These are phyloP conservation scores for Lactarius sanguifluus DNA, from an alignment of 768 basidiomycete species.

Conservation along the genomic window DNA sequence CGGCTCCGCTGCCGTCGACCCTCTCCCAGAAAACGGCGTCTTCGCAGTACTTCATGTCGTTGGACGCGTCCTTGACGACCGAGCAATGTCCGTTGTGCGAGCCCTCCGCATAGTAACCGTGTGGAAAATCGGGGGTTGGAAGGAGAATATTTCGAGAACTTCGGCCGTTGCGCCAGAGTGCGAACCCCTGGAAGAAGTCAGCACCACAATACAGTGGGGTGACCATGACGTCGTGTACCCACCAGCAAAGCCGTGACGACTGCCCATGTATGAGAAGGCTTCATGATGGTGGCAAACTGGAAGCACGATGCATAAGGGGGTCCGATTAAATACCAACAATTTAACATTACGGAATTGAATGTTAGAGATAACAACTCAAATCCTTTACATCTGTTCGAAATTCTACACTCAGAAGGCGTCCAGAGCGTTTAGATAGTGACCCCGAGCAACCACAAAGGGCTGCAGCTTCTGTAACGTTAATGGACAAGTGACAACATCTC, in stretches of 20 bases:
- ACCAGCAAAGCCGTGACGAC: constrained; percentile 14
- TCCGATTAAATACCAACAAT: neutral
- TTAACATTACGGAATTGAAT: neutral
- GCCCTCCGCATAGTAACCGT: constrained; percentile 42
- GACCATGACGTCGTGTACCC: neutral
- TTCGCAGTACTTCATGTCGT: constrained; percentile 53
- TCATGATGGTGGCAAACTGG: constrained; percentile 16
- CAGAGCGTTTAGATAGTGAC: too few species aligned
- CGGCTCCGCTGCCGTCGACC: constrained; percentile 40
- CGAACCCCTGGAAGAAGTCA: constrained; percentile 10
- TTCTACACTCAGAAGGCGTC: neutral
- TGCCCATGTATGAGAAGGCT: constrained; percentile 20
- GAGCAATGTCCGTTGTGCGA: constrained; percentile 49
- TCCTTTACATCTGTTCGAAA: neutral
- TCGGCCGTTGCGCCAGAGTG: constrained; percentile 25
- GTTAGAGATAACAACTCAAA: neutral
- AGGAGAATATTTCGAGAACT: constrained; percentile 24
- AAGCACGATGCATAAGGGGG: neutral
- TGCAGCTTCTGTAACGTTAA: neutral
- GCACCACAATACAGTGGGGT: neutral
- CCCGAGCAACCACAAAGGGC: too few species aligned
- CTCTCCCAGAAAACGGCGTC: constrained; percentile 67
- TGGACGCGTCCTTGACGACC: constrained; percentile 38
- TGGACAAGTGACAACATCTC: neutral
- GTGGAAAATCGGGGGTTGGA: constrained; percentile 26